These are phyloP conservation scores for Ogataea wickerhamii DNA, from an alignment of 805 yeast genomes.

Conservation along the genomic window DNA sequence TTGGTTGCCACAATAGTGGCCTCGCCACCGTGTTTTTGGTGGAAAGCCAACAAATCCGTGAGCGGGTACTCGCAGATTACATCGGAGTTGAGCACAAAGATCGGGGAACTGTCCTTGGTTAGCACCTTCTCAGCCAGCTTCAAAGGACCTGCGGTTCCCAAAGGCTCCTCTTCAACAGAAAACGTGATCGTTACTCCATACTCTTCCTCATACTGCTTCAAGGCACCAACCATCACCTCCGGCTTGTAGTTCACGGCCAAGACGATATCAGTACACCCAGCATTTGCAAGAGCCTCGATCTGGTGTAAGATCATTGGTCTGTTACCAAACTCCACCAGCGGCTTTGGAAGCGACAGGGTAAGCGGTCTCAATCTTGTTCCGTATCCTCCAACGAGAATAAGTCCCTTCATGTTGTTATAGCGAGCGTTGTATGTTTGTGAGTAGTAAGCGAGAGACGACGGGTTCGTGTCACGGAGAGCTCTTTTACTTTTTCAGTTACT, in stretches of 20 bases:
- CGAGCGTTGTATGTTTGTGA: neutral
- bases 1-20: slow-evolving; percentile 99
- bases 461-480: slow-evolving; percentile 1
- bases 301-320: slow-evolving; percentile 99
- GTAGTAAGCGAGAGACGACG: neutral
- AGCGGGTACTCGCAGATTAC: slow-evolving; percentile 99
- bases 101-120: slow-evolving; percentile 93
- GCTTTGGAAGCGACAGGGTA: slow-evolving; percentile 92
- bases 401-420: slow-evolving; percentile 68
- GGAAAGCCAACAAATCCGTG: slow-evolving; percentile 87
- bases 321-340: slow-evolving; percentile 96
- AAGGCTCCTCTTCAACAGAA: slow-evolving; percentile 98
- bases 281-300: slow-evolving; percentile 95
- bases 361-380: slow-evolving; percentile 99
- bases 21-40: slow-evolving; percentile 91
- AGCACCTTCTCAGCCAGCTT: slow-evolving; percentile 93
- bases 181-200: slow-evolving; percentile 94
- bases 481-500: neutral
- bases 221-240: slow-evolving; percentile 95
- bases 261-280: slow-evolving; percentile 98
- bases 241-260: slow-evolving; percentile 99
- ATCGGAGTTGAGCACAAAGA: slow-evolving; percentile 96
- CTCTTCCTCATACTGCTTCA: slow-evolving; percentile 89
- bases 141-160: slow-evolving; percentile 99
- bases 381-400: slow-evolving; percentile 98